Evolutionary conservation across 2,329 filamentous ascomycete genomes (phyloP).

Genomic region (Emergomyces pasteurianus): DNA sequence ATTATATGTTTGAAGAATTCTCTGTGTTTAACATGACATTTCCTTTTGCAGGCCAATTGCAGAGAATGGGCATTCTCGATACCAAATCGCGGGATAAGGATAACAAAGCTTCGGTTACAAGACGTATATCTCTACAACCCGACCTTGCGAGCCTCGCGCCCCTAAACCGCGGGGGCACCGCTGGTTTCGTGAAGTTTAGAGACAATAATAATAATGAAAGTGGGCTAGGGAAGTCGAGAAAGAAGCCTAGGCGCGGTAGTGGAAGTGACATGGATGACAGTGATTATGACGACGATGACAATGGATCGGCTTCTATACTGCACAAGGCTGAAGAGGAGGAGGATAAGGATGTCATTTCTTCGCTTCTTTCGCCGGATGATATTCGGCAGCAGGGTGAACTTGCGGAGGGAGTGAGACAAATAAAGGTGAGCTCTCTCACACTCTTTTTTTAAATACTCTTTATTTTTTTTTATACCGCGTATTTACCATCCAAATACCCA

Average conservation of each 20-base stretch:
- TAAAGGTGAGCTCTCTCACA: constrained; percentile 42
- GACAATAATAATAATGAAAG: constrained; percentile 46
- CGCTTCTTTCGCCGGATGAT: constrained; percentile 48
- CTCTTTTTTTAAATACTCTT: background rate
- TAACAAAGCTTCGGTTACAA: constrained; percentile 51
- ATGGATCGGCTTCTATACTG: constrained; percentile 49
- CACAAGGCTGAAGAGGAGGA: constrained; percentile 52
- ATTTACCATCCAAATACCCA: background rate
- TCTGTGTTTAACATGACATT: constrained; percentile 3
- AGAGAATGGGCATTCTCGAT: constrained; percentile 86
- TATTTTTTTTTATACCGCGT: background rate
- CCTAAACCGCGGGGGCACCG: constrained; percentile 73
- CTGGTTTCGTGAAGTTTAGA: constrained; percentile 81
- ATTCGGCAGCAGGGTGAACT: constrained; percentile 48
- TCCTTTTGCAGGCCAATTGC: constrained; percentile 60
- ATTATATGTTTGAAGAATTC: background rate
- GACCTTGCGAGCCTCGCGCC: constrained; percentile 79
- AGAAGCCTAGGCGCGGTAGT: constrained; percentile 44
- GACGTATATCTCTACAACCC: constrained; percentile 68
- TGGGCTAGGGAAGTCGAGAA: constrained; percentile 45
- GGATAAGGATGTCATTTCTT: constrained; percentile 34
- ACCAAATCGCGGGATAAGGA: constrained; percentile 47
- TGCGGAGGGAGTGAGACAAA: constrained; percentile 52
- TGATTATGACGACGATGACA: constrained; percentile 53
- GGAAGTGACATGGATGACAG: constrained; percentile 56